Conservation (phyloP, 116 monocot species). For the Trichopus zeylanicus region DNA sequence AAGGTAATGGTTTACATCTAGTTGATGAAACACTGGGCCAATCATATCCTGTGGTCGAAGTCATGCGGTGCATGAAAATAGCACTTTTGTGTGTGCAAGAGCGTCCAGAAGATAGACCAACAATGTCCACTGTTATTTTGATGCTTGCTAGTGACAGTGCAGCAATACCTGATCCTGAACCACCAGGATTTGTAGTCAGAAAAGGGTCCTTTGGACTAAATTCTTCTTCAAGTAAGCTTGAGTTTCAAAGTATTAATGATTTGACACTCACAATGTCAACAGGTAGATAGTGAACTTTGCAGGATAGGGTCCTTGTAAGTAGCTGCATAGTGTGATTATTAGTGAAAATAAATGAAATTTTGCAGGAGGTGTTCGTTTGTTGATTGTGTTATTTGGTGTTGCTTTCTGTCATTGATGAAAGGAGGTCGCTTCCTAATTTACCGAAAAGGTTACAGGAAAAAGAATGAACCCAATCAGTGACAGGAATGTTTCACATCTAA, state of each 20-base stretch:
- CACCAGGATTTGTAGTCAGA: conserved; percentile 7
- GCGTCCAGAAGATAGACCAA: conserved; percentile 12
- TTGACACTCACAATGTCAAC: conserved; percentile 1
- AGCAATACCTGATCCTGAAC: conserved; percentile 3
- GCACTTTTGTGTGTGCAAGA: conserved; percentile 21
- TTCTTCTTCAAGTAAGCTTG: conserved; percentile 2
- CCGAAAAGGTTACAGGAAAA: too few species aligned
- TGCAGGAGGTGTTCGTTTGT: too few species aligned
- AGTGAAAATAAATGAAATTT: neutral
- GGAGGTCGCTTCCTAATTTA: too few species aligned
- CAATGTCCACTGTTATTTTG: conserved; percentile 10
- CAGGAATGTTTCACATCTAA: too few species aligned
- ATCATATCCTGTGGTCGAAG: neutral
- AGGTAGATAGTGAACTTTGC: neutral
- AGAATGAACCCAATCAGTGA: too few species aligned
- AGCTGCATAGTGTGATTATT: neutral
- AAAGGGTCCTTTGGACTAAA: neutral
- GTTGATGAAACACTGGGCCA: conserved; percentile 1
- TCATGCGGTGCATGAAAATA: conserved; percentile 17
- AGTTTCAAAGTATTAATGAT: neutral
- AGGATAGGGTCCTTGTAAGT: neutral
- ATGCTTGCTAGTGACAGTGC: conserved; percentile 15
- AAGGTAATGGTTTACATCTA: conserved; percentile 2
- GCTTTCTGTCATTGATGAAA: too few species aligned
- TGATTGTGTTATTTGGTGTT: too few species aligned